Base-by-base conservation (phyloP, 1,284 basidiomycete species). In the Heterobasidion parviporum region DNA sequence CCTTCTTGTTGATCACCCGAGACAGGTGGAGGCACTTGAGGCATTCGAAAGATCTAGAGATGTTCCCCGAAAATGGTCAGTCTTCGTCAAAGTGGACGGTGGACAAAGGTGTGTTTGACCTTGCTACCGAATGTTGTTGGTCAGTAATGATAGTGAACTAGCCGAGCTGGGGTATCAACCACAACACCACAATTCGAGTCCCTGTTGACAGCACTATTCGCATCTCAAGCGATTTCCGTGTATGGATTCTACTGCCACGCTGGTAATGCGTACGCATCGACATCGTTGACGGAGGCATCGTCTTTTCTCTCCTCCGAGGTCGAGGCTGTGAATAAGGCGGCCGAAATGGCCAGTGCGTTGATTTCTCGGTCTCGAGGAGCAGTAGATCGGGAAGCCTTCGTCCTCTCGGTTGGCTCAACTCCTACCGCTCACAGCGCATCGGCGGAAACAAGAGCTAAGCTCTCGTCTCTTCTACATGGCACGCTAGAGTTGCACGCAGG, bases 161-260 rank as follows among this genome's bases (percentile, higher is more conserved):
- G 90, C 64, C 89, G 92, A 47, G 90, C 92, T n/a, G 92, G 92
- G n/a, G 74, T 88, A 5, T 70, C 75, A 5, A 79, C 46, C n/a
- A 12, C 46, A 15, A 18, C 46, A 15, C 46, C 46, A 8, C 69
- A 69, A 12, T 86, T 94, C 64, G 71, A 75, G 52, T 66, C 72
- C 2, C 74, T 94, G 50, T 66, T 94, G 41, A 69, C 69, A 45
- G 65, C 69, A 2, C 70, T 85, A 6, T 69, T 85, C 36, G 67
- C 67, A 2, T 86, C 87, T 0, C 67, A 78, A 7, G 74, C 69
- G 6, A 73, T 91, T 41, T 78, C 77, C 2, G 71, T 94, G n/a
- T 82, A 83, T 67, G 91, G 92, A 5, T 93, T 94, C 70, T 94
- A 94, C 64, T 83, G 80, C 52, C 92, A 93, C 63, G 85, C 87